phyloP scores from a whole-genome alignment of 1,284 basidiomycete species.

The Trametes polyzona region DNA sequence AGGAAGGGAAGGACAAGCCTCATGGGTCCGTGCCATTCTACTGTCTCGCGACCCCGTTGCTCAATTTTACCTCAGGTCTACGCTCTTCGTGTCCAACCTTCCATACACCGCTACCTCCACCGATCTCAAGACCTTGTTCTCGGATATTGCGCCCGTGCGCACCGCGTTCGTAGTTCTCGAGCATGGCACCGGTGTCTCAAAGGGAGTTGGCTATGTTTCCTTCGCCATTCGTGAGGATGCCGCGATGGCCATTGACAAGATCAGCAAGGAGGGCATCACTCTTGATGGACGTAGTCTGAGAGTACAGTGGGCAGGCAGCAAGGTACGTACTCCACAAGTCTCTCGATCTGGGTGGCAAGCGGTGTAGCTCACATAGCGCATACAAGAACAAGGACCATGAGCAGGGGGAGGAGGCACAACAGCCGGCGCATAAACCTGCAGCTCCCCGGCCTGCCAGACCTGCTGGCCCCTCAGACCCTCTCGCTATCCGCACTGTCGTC shows the following conservation, averaged over 20 bases:
- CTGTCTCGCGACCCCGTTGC: neutral
- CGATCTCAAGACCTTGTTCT: slow-evolving; percentile 92
- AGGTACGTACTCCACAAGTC: slow-evolving; percentile 49
- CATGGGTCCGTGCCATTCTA: slow-evolving; percentile 42
- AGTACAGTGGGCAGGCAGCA: slow-evolving; percentile 81
- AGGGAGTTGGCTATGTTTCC: slow-evolving; percentile 98
- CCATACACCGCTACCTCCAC: slow-evolving; percentile 90
- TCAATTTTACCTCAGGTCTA: slow-evolving; percentile 51
- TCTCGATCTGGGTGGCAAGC: neutral
- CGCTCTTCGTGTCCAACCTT: slow-evolving; percentile 82
- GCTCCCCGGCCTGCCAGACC: slow-evolving; percentile 41
- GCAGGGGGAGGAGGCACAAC: slow-evolving; percentile 22
- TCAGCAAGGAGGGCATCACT: slow-evolving; percentile 56
- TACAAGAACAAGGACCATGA: slow-evolving; percentile 41
- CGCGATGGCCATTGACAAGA: slow-evolving; percentile 68
- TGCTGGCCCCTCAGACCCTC: slow-evolving; percentile 59
- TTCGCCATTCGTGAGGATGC: slow-evolving; percentile 93
- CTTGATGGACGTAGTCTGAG: slow-evolving; percentile 73
- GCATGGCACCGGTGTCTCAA: slow-evolving; percentile 79
- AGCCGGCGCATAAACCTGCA: slow-evolving; percentile 41
- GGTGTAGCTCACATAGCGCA: neutral
- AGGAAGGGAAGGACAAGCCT: slow-evolving; percentile 27
- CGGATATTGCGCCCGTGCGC: slow-evolving; percentile 92
- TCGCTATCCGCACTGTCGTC: slow-evolving; percentile 81
- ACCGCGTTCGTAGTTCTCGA: slow-evolving; percentile 94